Conservation (phyloP, 495 filamentous ascomycete species). For the Penicillium robsamsonii region DNA sequence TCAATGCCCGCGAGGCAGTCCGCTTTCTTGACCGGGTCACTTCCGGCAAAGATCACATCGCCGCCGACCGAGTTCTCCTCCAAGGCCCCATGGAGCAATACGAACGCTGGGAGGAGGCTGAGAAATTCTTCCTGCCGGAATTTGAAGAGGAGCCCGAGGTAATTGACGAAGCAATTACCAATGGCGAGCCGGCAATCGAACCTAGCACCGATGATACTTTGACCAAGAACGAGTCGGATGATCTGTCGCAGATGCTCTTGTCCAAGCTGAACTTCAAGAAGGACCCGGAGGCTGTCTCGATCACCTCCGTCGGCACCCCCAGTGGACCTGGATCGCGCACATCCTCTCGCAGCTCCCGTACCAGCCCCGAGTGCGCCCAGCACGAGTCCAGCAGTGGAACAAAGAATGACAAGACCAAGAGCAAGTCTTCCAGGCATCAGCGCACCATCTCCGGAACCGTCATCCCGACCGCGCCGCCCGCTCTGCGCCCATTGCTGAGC, state of each 20-base stretch:
- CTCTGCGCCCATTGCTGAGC: conserved; percentile 58
- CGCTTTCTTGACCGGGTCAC: conserved; percentile 65
- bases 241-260: conserved; percentile 51
- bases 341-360: conserved; percentile 51
- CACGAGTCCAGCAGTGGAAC: conserved; percentile 27
- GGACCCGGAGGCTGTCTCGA: conserved; percentile 45
- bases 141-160: conserved; percentile 47
- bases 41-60: conserved; percentile 49
- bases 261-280: conserved; percentile 54
- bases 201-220: conserved; percentile 15
- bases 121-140: conserved; percentile 57
- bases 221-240: conserved; percentile 29
- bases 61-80: conserved; percentile 47
- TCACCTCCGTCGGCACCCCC: conserved; percentile 50
- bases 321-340: conserved; percentile 45
- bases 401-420: conserved; percentile 26
- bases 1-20: conserved; percentile 63
- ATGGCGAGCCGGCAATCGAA: conserved; percentile 20
- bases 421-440: conserved; percentile 30
- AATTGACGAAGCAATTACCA: conserved; percentile 18
- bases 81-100: conserved; percentile 61
- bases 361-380: conserved; percentile 47
- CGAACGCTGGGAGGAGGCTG: conserved; percentile 59
- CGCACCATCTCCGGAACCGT: conserved; percentile 38
- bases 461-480: conserved; percentile 40